Base-by-base conservation (phyloP, 306 rosid species). In the Fagus sylvatica region DNA sequence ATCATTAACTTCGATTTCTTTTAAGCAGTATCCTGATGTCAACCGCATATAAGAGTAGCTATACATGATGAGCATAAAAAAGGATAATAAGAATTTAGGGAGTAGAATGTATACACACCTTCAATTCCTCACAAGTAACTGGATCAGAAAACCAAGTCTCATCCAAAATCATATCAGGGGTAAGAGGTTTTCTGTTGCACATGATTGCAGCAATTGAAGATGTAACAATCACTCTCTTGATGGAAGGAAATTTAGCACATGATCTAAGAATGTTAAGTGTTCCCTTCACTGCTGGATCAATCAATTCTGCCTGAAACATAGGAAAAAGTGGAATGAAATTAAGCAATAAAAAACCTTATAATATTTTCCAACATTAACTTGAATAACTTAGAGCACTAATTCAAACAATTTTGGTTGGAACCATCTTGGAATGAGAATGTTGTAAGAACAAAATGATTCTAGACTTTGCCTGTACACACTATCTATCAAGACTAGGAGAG, bases 201-300 rank as follows among this genome's bases (percentile, higher is more conserved):
- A 5, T 4, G 34, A 74, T 46, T 12, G 83, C 53, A 9, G 70
- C 34, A 0, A 67, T 67, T 28, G 83, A 80, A 9, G 83, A 80
- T 28, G 83, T 80, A 17, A 80, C 22, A 54, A 80, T 57, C 41
- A 73, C 75, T 41, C 84, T 74, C 6, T 80, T 80, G 12, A 80
- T 28, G 3, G 76, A 46, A 1, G 39, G n/a, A 56, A 59, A 54
- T 19, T 75, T 80, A 6, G 15, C 46, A 10, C 80, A 80, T 3
- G 79, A 80, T 56, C 12, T 69, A 2, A 80, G 84, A 17, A 80
- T 67, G 30, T 69, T 80, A 7, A 80, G 56, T 13, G 80, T 75
- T 80, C 84, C 84, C 30, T 67, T 80, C 69, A 80, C 55, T 37
- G 33, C 77, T 36, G 77, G 77, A 17, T 74, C 77, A n/a, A 56